These are phyloP conservation scores for Planoprotostelium fungivorum DNA, from an alignment of 78 protist genomes.

Conservation along the genomic window DNA sequence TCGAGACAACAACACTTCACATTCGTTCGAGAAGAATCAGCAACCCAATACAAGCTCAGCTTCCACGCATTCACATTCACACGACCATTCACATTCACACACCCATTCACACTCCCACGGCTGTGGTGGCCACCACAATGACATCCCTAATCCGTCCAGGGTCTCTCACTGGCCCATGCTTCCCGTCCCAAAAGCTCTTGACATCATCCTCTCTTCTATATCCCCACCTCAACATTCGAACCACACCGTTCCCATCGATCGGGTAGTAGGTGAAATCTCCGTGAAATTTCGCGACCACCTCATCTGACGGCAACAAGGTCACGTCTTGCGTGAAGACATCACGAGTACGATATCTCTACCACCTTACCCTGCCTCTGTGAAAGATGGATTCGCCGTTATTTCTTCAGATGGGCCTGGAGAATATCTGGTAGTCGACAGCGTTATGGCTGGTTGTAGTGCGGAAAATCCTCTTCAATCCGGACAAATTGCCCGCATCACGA, in stretches of 20 bases:
- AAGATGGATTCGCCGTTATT: slow-evolving; percentile 80
- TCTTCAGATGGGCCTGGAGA: slow-evolving; percentile 48
- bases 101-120: no score
- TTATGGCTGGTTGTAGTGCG: slow-evolving; percentile 41
- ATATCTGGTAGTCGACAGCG: slow-evolving; percentile 24
- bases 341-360: slow-evolving; percentile 39
- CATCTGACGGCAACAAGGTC: slow-evolving; percentile 2
- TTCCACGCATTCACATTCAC: neutral
- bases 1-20: neutral
- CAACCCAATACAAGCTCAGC: neutral
- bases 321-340: slow-evolving; percentile 31
- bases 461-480: neutral
- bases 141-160: neutral
- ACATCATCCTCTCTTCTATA: neutral
- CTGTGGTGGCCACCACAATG: neutral
- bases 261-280: no score
- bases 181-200: neutral
- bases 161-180: neutral
- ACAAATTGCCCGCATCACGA: slow-evolving; percentile 36
- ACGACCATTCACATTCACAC: neutral
- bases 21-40: neutral
- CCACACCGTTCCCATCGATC: no score
- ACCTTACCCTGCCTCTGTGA: slow-evolving; percentile 70
- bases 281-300: no score
- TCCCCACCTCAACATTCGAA: no score